These are phyloP conservation scores for Kingdonia uniflora DNA, from an alignment of 164 flowering plant species.

Conservation along the genomic window DNA sequence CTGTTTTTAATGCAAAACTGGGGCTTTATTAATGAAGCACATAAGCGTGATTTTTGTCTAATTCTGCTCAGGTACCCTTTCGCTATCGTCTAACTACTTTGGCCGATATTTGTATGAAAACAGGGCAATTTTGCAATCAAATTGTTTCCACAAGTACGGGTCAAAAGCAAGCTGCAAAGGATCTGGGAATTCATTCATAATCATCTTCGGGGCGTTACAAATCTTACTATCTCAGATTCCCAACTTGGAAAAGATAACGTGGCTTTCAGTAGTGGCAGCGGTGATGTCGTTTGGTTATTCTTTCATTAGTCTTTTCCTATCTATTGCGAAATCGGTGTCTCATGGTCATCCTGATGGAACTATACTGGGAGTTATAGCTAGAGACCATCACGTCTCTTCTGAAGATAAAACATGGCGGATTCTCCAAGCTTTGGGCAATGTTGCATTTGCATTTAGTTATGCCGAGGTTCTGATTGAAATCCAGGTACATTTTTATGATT, in stretches of 20 bases:
- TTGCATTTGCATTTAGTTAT: conserved; percentile 35
- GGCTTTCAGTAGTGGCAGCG: conserved; percentile 29
- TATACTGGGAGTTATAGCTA: conserved; percentile 12
- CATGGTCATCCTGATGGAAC: conserved; percentile 20
- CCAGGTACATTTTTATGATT: conserved; percentile 25
- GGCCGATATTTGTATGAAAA: neutral
- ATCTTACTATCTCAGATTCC: conserved; percentile 28
- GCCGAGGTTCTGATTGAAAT: conserved; percentile 31
- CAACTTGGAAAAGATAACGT: conserved; percentile 31
- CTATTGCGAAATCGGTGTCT: conserved; percentile 13
- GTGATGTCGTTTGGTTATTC: conserved; percentile 26
- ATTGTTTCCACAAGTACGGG: conserved; percentile 28
- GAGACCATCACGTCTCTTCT: conserved; percentile 6
- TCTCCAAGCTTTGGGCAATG: conserved; percentile 35
- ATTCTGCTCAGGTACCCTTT: too few relatives aligned
- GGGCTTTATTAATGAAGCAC: neutral
- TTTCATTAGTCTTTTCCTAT: conserved; percentile 15
- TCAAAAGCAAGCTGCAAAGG: conserved; percentile 13
- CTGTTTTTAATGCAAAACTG: neutral
- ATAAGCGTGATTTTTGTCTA: neutral
- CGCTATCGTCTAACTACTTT: too few relatives aligned
- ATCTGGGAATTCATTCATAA: conserved; percentile 20
- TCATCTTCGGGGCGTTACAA: conserved; percentile 22
- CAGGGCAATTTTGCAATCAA: conserved; percentile 21
- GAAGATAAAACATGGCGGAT: conserved; percentile 22